Base-by-base conservation (phyloP, 2,329 filamentous ascomycete species). In the Cadophora sp. region DNA sequence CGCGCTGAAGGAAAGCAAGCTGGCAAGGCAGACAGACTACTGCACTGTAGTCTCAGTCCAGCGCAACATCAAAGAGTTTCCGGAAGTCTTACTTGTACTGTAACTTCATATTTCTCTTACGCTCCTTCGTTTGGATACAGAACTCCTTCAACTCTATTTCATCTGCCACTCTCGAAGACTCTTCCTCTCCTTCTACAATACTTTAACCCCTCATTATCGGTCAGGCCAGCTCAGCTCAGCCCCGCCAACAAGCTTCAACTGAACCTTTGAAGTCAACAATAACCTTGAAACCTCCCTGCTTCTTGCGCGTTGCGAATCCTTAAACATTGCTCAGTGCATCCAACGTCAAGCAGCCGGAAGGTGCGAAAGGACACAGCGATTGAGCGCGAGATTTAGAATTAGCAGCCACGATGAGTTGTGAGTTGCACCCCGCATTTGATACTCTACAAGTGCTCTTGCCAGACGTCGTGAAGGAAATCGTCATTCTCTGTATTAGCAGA, bases 381-480 rank as follows among this genome's bases (percentile, higher is more conserved):
- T 69, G 61, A 65, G 55, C 37, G 59, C n/a, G 62, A 56, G 26
- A 50, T 48, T 37, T 24, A 29, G 12, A 68, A 65, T 64, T 53
- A 70, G 73, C 71, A 75, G 73, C 65, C 72, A 75, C 73, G 68
- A 78, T 78, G 76, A 78, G 76, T 70, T 77, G 76, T 78, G 68
- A 75, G 75, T 77, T 59, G 64, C 55, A 58, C 64, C 66, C 65
- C 68, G 55, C 69, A 59, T 63, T 65, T 66, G 46, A 26, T 26
- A 27, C 34, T 29, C 43, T 29, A 14, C 62, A n/a, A n/a, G n/a
- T n/a, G n/a, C 16, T 48, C 26, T 31, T 46, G 56, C 51, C 62
- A 64, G 24, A 34, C 34, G 53, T 37, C 12, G 22, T 26, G 3
- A 60, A 51, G 26, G 22, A 48, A 40, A 40, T 19, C 43, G 19